Base-by-base conservation (phyloP, 148 eudicot genomes). In the Vaccinium myrtillus region DNA sequence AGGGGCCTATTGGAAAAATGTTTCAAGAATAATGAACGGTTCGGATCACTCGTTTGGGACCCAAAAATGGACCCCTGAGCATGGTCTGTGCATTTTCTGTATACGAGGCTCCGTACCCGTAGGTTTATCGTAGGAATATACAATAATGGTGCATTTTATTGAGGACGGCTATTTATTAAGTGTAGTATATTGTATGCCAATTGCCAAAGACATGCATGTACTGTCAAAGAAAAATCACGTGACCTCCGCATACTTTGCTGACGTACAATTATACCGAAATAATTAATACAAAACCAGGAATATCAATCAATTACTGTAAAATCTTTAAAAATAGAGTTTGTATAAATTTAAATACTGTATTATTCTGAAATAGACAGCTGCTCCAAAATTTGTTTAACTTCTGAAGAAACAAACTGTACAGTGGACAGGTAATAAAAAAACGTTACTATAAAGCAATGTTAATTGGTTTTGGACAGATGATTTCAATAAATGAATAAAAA, bases 181-280 rank as follows among this genome's bases (percentile, higher is more conserved):
- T 32, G 46, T 43, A 43, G 46, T 43, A 43, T 43, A 43, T 32
- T 74, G 0, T 32, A 74, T 32, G 48, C 69, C 27, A n/a, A 63
- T 39, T 32, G 48, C 69, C 27, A n/a, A 63, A 43, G 46, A 61
- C 6, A 73, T 73, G 39, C 77, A 75, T 75, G 78, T 43, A 8
- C 6, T 16, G n/a, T 50, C 27, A 77, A 46, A 75, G 25, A 43
- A 18, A 18, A 46, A 75, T 43, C 78, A 75, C 50, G 78, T 75
- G 78, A 75, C 78, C 7, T 75, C 78, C 78, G 49, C 49, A 43
- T 18, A 74, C 77, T 43, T 74, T 73, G 77, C 23, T 73, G 77
- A 73, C 19, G 25, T 4, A 56, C 6, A 0, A 70, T 14, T 14
- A 16, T 19, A 59, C 8, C 9, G 19, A 61, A 11, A 0, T 11